phyloP scores from a whole-genome alignment of 202 grass and related monocot species.

The Eragrostis tef region DNA sequence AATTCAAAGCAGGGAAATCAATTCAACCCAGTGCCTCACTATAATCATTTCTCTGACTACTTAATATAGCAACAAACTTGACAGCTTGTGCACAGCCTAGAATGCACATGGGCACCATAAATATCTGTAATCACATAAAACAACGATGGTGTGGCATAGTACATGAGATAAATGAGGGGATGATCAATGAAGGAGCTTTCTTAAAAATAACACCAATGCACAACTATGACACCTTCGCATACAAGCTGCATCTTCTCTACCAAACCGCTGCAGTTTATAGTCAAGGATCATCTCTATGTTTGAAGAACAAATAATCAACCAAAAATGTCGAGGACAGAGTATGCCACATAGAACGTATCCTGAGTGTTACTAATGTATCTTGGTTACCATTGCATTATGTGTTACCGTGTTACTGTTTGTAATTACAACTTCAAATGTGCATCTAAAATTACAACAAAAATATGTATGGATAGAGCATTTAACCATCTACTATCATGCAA shows the following conservation, averaged over 20 bases:
- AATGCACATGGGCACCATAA: slow-evolving; percentile 44
- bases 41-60: slow-evolving; percentile 25
- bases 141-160: slow-evolving; percentile 22
- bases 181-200: background rate
- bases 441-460: no score
- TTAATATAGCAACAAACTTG: slow-evolving; percentile 41
- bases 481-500: no score
- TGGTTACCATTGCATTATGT: no score
- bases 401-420: no score
- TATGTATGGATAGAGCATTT: no score
- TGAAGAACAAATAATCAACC: slow-evolving; percentile 19
- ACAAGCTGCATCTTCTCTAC: slow-evolving; percentile 22
- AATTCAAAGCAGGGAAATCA: background rate
- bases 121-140: slow-evolving; percentile 44
- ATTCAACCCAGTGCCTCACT: background rate
- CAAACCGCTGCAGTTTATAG: slow-evolving; percentile 13
- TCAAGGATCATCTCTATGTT: slow-evolving; percentile 27
- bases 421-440: no score
- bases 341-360: background rate
- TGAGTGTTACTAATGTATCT: no score
- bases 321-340: background rate
- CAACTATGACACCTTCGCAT: slow-evolving; percentile 22
- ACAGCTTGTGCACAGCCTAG: slow-evolving; percentile 36
- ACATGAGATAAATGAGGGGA: slow-evolving; percentile 36
- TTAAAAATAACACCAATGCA: background rate